phyloP scores from a whole-genome alignment of 371 early-diverging fungal species.

The Lichtheimia hyalospora region DNA sequence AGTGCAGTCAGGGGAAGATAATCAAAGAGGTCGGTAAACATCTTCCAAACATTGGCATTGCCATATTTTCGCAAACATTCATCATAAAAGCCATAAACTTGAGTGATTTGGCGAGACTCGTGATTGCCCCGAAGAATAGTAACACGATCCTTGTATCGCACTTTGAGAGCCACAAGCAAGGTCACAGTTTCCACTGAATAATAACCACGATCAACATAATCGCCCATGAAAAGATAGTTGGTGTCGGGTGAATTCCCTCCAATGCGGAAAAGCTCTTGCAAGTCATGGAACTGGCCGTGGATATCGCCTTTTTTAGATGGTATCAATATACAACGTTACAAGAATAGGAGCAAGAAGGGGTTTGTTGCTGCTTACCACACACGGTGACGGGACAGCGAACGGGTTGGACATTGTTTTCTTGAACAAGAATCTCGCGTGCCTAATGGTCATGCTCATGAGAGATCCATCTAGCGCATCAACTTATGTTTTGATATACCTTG shows the following conservation, averaged over 20 bases:
- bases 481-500: slow-evolving; percentile 52
- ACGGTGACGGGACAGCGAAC: slow-evolving; percentile 95
- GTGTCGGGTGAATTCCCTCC: slow-evolving; percentile 98
- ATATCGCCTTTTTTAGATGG: slow-evolving; percentile 65
- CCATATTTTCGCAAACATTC: slow-evolving; percentile 95
- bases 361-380: slow-evolving; percentile 62
- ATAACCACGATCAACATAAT: slow-evolving; percentile 99
- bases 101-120: slow-evolving; percentile 98
- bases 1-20: slow-evolving; percentile 97
- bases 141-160: slow-evolving; percentile 95
- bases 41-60: slow-evolving; percentile 98
- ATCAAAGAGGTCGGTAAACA: slow-evolving; percentile 98
- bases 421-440: slow-evolving; percentile 91
- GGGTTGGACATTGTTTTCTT: slow-evolving; percentile 96
- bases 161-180: slow-evolving; percentile 92
- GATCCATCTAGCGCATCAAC: not conserved
- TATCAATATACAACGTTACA: no score
- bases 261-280: slow-evolving; percentile 96
- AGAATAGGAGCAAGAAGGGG: not conserved
- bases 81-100: slow-evolving; percentile 99
- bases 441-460: slow-evolving; percentile 21
- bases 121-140: slow-evolving; percentile 99
- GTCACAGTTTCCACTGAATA: slow-evolving; percentile 98
- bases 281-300: slow-evolving; percentile 99
- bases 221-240: slow-evolving; percentile 99